Evolutionary conservation across 2,329 filamentous ascomycete species (phyloP).

Genomic region (Lasiodiplodia citricola): DNA sequence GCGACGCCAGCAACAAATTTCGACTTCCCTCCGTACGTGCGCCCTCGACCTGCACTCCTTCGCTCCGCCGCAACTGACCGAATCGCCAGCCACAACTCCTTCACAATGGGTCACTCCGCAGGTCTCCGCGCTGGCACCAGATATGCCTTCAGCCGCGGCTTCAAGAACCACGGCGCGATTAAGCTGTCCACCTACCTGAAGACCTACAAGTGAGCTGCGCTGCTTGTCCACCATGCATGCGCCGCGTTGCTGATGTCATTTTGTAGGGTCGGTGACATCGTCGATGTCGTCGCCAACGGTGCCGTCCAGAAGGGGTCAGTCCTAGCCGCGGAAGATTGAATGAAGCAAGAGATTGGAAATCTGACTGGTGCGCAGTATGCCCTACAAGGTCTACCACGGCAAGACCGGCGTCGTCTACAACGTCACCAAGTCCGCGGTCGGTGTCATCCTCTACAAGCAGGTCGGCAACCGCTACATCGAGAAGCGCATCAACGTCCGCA

Average conservation of each 20-base stretch:
- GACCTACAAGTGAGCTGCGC: constrained; percentile 76
- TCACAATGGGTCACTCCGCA: constrained; percentile 61
- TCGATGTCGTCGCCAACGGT: constrained; percentile 98
- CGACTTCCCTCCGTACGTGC: constrained; percentile 23
- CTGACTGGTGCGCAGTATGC: constrained; percentile 71
- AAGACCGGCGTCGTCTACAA: constrained; percentile 97
- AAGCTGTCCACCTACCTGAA: constrained; percentile 91
- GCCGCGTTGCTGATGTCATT: constrained; percentile 11
- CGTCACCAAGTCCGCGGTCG: constrained; percentile 96
- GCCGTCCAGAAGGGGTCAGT: constrained; percentile 96
- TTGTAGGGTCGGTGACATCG: constrained; percentile 90
- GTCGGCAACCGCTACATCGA: constrained; percentile 99
- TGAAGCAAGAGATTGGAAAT: constrained; percentile 20
- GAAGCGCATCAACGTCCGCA: constrained; percentile 99
- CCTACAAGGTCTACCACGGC: constrained; percentile 99
- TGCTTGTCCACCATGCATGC: neutral
- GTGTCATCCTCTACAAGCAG: constrained; percentile 99
- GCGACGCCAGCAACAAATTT: constrained; percentile 23
- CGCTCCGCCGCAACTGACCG: constrained; percentile 12
- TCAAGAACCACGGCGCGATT: constrained; percentile 96
- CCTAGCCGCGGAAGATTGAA: constrained; percentile 6
- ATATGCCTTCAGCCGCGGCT: constrained; percentile 79
- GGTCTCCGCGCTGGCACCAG: constrained; percentile 51
- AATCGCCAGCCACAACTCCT: constrained; percentile 27
- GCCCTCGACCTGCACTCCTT: neutral